Percentiles rank a stretch among this genome's conserved stretches.
phyloP scores from a whole-genome alignment of 2,329 filamentous ascomycete genomes.

The Calonectria naviculata region DNA sequence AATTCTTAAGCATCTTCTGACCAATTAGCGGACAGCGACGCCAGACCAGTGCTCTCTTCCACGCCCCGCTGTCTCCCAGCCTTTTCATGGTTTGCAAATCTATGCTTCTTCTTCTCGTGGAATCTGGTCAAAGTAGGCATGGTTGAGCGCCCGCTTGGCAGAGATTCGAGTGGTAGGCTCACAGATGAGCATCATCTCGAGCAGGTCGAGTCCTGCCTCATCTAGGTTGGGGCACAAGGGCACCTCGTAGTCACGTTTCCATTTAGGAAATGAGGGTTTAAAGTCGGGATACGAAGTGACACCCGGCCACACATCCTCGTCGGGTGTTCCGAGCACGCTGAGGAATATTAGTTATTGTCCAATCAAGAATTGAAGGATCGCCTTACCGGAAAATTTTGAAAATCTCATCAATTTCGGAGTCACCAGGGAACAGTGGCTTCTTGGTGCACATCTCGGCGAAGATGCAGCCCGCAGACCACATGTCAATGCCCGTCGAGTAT shows the following conservation, averaged over 20 bases:
- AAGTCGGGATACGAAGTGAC: constrained; percentile 96
- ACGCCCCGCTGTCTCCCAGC: too few relatives aligned
- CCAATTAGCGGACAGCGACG: too few relatives aligned
- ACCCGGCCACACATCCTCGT: constrained; percentile 86
- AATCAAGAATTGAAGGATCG: too few relatives aligned
- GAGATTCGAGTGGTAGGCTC: constrained; percentile 89
- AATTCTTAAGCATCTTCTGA: too few relatives aligned
- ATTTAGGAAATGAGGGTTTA: constrained; percentile 93
- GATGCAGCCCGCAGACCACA: constrained; percentile 96
- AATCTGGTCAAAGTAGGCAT: constrained; percentile 79
- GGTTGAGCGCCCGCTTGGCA: constrained; percentile 86
- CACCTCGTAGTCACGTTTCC: constrained; percentile 76
- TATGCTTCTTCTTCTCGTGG: constrained; percentile 42
- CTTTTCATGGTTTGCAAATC: neutral
- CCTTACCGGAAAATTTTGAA: constrained; percentile 76
- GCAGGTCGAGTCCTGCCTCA: constrained; percentile 74
- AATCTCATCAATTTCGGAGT: constrained; percentile 71
- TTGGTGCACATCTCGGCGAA: constrained; percentile 97
- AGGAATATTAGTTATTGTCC: constrained; percentile 19
- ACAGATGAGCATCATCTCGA: constrained; percentile 81
- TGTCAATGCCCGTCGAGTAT: constrained; percentile 94
- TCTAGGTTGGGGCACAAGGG: constrained; percentile 80
- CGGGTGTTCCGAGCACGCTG: constrained; percentile 84
- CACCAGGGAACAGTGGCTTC: constrained; percentile 91
- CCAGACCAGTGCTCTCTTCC: too few relatives aligned